Base-by-base conservation (phyloP, 2,329 filamentous ascomycete species). In the Aspergillus sergii region DNA sequence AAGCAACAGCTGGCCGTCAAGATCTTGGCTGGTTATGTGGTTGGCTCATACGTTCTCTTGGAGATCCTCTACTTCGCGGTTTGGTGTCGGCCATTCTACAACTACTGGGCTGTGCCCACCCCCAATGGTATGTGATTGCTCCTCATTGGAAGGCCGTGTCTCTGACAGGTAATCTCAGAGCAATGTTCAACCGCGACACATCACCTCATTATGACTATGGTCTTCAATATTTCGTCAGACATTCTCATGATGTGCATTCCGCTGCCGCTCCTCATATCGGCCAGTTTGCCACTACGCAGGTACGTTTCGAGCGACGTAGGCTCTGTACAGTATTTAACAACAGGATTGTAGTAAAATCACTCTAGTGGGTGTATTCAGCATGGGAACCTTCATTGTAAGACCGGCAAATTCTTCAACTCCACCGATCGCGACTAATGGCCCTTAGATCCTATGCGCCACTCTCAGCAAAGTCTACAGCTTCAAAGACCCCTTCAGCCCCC, bases 1-100 rank as follows among this genome's bases (percentile, higher is more conserved):
- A 55, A 39, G 30, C 51, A 55, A 55, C 51, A 55, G 14, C 32
- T 55, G 51, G 51, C 51, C 14, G 51, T 55, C n/a, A 55, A 55
- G 12, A 39, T 55, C n/a, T 8, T 55, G n/a, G 51, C 51, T 16
- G 51, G n/a, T 4, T 55, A 55, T 26, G 51, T 55, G 32, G 34
- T 55, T 16, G 34, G n/a, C 21, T 36, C 51, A 3, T 55, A 55
- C 21, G 14, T 55, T 55, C 10, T 55, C 21, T 55, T 55, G 21
- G 51, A 55, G n/a, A 55, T 39, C 11, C 34, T 55, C 11, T 55
- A 55, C 14, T 55, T 55, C 14, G 51, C 11, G 4, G 51, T 55
- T 10, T 55, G 51, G 51, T 55, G 51, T 30, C 51, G 32, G 23
- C 51, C 51, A 39, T 55, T 55, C 21, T 1, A 21, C 11, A 55